Conservation (phyloP, 1,284 basidiomycete genomes). For the Leccinum fuscescens region DNA sequence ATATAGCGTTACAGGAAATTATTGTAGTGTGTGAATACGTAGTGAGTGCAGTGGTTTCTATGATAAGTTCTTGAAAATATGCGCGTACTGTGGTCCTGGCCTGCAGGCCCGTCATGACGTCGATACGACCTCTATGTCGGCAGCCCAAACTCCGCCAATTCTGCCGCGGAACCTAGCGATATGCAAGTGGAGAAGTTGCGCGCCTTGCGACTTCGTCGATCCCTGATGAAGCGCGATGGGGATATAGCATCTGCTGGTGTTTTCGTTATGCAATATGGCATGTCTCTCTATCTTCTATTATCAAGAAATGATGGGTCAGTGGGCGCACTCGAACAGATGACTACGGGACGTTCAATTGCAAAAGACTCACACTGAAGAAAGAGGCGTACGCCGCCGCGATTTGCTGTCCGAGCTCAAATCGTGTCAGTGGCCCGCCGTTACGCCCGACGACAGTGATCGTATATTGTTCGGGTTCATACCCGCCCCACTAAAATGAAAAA, state of each 20-base stretch:
- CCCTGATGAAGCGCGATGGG: slow-evolving; percentile 20
- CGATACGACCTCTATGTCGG: slow-evolving; percentile 19
- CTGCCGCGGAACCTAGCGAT: slow-evolving; percentile 5
- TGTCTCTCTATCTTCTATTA: slow-evolving; percentile 9
- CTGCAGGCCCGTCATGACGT: neutral
- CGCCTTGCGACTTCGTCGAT: slow-evolving; percentile 3
- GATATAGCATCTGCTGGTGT: neutral
- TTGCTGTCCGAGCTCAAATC: slow-evolving; percentile 8
- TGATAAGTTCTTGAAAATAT: neutral
- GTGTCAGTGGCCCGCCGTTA: neutral
- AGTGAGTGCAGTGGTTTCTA: neutral
- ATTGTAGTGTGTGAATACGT: neutral
- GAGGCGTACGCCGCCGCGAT: slow-evolving; percentile 1
- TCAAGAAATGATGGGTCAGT: neutral
- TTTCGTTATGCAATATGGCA: neutral
- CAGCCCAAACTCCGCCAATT: slow-evolving; percentile 10
- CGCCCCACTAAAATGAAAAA: slow-evolving; percentile 17
- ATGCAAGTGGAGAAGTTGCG: slow-evolving; percentile 17
- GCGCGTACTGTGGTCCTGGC: neutral
- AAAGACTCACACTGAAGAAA: slow-evolving; percentile 11
- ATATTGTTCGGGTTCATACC: slow-evolving; percentile 2
- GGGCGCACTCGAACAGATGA: neutral
- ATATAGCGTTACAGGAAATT: neutral
- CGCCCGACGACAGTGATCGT: neutral
- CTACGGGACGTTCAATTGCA: neutral